Evolutionary conservation across 2,329 filamentous ascomycete genomes (phyloP), one percentile per base, ranked within the genome.

Genomic region (Bimuria novae-zelandiae): DNA sequence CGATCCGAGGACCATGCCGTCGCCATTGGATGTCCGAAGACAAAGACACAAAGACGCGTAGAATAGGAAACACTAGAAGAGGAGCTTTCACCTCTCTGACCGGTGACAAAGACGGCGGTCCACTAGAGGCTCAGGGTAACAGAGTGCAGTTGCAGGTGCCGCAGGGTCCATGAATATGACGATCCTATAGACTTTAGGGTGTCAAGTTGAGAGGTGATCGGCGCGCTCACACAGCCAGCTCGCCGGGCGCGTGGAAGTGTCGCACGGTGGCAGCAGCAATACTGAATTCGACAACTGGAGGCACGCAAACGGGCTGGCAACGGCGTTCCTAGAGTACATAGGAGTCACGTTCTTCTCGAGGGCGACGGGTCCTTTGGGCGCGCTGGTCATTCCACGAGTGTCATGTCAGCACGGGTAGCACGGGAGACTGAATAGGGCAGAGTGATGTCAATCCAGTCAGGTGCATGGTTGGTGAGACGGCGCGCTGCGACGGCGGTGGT

Each of bases 91-190:
- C 35, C 29, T 17, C 40, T 39, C 45, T 39, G 54, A 42, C 43
- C 43, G 30, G 46, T 35, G 50, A 44, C 53, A 37, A 51, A 51
- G 51, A 32, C 37, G 46, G 52, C 51, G 51, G 36, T 43, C 21
- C 7, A 23, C 7, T 16, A 7, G 37, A 2, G 16, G 21, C n/a
- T n/a, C n/a, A 4, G 41, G 43, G 42, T 23, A 25, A 42, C 32
- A 44, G 41, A 39, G 45, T 36, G 47, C 46, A 52, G 59, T 43
- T 41, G 46, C 57, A 65, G 41, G 51, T 49, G 55, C 51, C 44
- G 61, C 63, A 67, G 66, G 64, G 66, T 63, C 63, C 62, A 57
- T 50, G 55, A 49, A 57, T 59, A 52, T 45, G 66, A 56, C 59
- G 64, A 69, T 69, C 66, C 42, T 52, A 25, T 57, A 60, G 60